Evolutionary conservation across 805 yeast genomes (phyloP), one percentile per base, ranked within the genome.

Genomic region (Zygoascus ofunaensis): DNA sequence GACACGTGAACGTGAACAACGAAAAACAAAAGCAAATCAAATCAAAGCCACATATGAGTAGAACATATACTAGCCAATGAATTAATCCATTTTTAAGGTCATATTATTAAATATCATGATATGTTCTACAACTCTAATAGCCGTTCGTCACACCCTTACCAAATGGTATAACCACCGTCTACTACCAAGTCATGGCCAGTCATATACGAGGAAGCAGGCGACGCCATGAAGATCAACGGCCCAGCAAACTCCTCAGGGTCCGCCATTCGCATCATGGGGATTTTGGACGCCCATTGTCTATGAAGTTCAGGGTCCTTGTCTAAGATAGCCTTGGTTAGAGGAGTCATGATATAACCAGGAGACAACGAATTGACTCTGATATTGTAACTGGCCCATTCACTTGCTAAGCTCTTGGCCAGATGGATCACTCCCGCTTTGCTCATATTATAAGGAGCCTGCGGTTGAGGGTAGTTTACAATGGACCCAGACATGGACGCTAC

Each of bases 401-500:
- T 76, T 35, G 87, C 92, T 54, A 83, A 67, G 2, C 89, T 75
- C 61, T 77, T 76, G 44, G 75, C 83, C 72, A 83, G 68, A 65
- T 83, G 92, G 55, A 82, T 82, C 36, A 82, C 90, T 60, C 89
- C 92, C 15, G 92, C 92, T 68, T 83, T 83, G 55, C 90, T 73
- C 83, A 81, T 79, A 71, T 83, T 83, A 73, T 83, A 83, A 54
- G 83, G 83, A 51, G 77, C 73, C 66, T 87, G 95, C 54, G 76
- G 71, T 63, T 87, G 90, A 21, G 95, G 96, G 46, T 78, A 76
- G 64, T 87, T 87, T 54, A 79, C 87, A 54, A 87, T 80, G 63
- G 79, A 84, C 4, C 84, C 95, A 21, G 90, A 81, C 83, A 87
- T 87, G 36, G 94, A 83, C 2, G 94, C 87, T 2, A 95, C 84